phyloP scores from a whole-genome alignment of 2,329 filamentous ascomycete genomes.

The Aspergillus cejpii region DNA sequence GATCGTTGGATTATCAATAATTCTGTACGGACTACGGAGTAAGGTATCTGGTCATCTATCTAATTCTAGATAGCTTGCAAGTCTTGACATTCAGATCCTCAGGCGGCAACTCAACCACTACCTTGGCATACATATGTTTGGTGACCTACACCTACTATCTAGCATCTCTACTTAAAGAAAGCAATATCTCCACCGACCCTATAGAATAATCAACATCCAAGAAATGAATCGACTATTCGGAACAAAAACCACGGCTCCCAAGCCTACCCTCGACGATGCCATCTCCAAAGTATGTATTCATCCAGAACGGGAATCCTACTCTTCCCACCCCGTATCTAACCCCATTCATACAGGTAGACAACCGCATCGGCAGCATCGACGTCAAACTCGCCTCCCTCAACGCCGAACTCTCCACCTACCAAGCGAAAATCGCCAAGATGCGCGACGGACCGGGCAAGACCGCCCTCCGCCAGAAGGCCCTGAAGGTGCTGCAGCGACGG shows the following conservation, averaged over 20 bases:
- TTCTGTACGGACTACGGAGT: not conserved
- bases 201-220: not conserved
- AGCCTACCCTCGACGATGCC: slow-evolving; percentile 77
- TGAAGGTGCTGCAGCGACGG: slow-evolving; percentile 86
- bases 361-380: slow-evolving; percentile 77
- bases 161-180: slow-evolving; percentile 1
- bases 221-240: slow-evolving; percentile 98
- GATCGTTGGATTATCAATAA: not conserved
- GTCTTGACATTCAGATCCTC: not conserved
- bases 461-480: slow-evolving; percentile 86
- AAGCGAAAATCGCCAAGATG: slow-evolving; percentile 82
- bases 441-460: slow-evolving; percentile 90
- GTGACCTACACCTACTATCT: not conserved
- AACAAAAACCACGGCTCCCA: slow-evolving; percentile 75
- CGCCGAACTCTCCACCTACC: slow-evolving; percentile 80
- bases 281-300: slow-evolving; percentile 62
- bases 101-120: not conserved
- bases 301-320: not conserved
- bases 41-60: too few species aligned
- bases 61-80: not conserved
- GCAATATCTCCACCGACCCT: slow-evolving; percentile 1
- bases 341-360: slow-evolving; percentile 55
- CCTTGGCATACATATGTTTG: not conserved
- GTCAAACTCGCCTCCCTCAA: slow-evolving; percentile 91
- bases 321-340: slow-evolving; percentile 2